Base-by-base conservation (phyloP, 2,329 filamentous ascomycete species). In the Capronia epimyces region DNA sequence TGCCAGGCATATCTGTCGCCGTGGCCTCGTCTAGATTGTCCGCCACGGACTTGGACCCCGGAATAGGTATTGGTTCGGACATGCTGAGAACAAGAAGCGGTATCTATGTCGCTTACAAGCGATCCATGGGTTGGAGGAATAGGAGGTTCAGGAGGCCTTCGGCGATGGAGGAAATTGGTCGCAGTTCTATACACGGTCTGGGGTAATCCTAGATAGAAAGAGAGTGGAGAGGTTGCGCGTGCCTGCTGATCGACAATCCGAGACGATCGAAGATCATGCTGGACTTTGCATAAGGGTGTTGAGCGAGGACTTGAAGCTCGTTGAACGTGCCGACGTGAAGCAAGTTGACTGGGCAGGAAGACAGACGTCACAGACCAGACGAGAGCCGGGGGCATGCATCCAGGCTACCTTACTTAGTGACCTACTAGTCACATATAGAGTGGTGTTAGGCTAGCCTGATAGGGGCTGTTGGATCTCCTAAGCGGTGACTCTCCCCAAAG, bases 21-120 rank as follows among this genome's bases (percentile, higher is more conserved):
- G 57, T 37, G 6, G 46, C 36, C 12, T 64, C 58, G 37, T 62
- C 54, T 3, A 44, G 24, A 20, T 51, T 34, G 27, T 49, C 46
- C 16, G 57, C 50, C n/a, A 63, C 61, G 5, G 62, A 62, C 43
- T 59, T 62, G 44, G 59, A 51, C 48, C 60, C 63, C 15, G 59
- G 56, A 16, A 62, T 55, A 25, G 45, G 50, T 49, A 51, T 50
- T 37, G 59, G 49, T 12, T 63, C 59, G 25, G 64, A 53, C 65
- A 67, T 67, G 41, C 41, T 54, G 20, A 36, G n/a, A 31, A 29
- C n/a, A n/a, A n/a, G n/a, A n/a, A n/a, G n/a, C n/a, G n/a, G n/a
- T n/a, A n/a, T n/a, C n/a, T n/a, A n/a, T n/a, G n/a, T n/a, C n/a
- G n/a, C n/a, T n/a, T 34, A 31, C 40, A 42, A 49, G 16, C 29